phyloP scores from a whole-genome alignment of 2,329 filamentous ascomycete species.

The Parastagonospora nodorum region DNA sequence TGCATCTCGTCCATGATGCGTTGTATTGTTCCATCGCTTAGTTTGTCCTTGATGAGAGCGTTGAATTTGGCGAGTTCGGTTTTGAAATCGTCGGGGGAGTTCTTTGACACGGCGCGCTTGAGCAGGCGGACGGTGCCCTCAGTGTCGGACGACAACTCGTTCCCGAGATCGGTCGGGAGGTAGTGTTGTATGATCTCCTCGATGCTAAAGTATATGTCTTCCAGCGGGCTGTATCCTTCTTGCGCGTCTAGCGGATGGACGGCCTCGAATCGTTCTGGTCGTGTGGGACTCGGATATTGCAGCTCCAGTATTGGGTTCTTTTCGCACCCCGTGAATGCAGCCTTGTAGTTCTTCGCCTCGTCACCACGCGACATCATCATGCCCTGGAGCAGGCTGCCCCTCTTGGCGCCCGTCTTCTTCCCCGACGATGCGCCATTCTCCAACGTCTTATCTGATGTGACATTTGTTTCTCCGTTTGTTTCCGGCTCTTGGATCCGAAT shows the following conservation, averaged over 20 bases:
- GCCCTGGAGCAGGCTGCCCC: slow-evolving; percentile 46
- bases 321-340: slow-evolving; percentile 54
- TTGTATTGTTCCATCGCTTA: slow-evolving; percentile 72
- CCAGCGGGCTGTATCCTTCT: slow-evolving; percentile 63
- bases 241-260: slow-evolving; percentile 28
- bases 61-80: slow-evolving; percentile 80
- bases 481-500: slow-evolving; percentile 34
- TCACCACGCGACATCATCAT: slow-evolving; percentile 49
- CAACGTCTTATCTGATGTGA: slow-evolving; percentile 8
- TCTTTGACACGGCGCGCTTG: slow-evolving; percentile 72
- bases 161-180: slow-evolving; percentile 70
- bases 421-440: slow-evolving; percentile 12
- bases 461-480: slow-evolving; percentile 3
- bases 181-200: slow-evolving; percentile 72
- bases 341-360: slow-evolving; percentile 54
- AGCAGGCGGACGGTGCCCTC: slow-evolving; percentile 77
- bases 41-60: slow-evolving; percentile 65
- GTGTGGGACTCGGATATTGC: slow-evolving; percentile 80
- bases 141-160: slow-evolving; percentile 71
- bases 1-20: slow-evolving; percentile 72
- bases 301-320: slow-evolving; percentile 64
- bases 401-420: slow-evolving; percentile 14
- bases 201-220: slow-evolving; percentile 70
- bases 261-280: slow-evolving; percentile 62
- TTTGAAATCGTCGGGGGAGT: slow-evolving; percentile 72